These are phyloP conservation scores for Cordyceps cateniannulata DNA, from an alignment of 2,329 filamentous ascomycete genomes.

Conservation along the genomic window DNA sequence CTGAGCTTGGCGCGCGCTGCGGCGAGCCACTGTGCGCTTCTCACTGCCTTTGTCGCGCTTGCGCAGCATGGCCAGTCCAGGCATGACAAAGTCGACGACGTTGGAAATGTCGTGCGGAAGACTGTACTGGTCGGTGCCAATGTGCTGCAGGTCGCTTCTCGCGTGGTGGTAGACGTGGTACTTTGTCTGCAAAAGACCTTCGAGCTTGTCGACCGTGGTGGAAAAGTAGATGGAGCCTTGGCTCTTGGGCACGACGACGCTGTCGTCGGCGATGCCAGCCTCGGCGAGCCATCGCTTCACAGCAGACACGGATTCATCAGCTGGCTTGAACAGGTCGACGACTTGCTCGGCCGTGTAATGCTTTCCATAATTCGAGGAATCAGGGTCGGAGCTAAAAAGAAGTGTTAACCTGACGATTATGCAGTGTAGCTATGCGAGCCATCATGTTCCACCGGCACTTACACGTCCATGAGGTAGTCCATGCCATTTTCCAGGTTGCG, in stretches of 20 bases:
- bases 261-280: slow-evolving; percentile 40
- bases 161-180: slow-evolving; percentile 44
- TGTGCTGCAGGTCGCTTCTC: slow-evolving; percentile 22
- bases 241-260: slow-evolving; percentile 43
- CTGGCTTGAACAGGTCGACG: background rate
- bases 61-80: slow-evolving; percentile 27
- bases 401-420: background rate
- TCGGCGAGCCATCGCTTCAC: slow-evolving; percentile 46
- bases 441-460: background rate
- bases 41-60: background rate
- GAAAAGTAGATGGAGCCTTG: slow-evolving; percentile 33
- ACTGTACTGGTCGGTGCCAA: slow-evolving; percentile 32
- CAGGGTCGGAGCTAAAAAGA: background rate
- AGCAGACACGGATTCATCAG: slow-evolving; percentile 36
- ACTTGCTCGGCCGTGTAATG: slow-evolving; percentile 14
- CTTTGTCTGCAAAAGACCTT: slow-evolving; percentile 44
- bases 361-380: slow-evolving; percentile 12
- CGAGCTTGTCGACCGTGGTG: slow-evolving; percentile 25
- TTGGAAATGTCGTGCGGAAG: slow-evolving; percentile 28
- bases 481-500: slow-evolving; percentile 2
- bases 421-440: no score
- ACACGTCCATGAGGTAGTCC: slow-evolving; percentile 1
- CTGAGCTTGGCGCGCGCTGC: background rate
- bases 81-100: slow-evolving; percentile 35
- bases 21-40: background rate